Evolutionary conservation across 768 basidiomycete species (phyloP).

Genomic region (Collybia sordida): DNA sequence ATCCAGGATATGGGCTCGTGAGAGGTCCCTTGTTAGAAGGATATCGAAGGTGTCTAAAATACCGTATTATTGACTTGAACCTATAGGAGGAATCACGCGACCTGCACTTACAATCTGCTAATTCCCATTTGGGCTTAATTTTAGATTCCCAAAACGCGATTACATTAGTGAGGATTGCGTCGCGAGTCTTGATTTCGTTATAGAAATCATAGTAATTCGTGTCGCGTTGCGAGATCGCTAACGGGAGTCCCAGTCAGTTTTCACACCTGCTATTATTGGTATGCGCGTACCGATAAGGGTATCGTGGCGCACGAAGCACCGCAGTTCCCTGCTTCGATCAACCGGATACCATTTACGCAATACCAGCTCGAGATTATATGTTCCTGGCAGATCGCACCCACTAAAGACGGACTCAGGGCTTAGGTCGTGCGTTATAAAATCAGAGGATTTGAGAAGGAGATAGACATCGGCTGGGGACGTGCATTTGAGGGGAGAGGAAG

Average conservation of each 20-base stretch:
- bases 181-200: constrained; percentile 56
- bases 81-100: background rate
- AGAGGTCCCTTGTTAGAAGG: constrained; percentile 78
- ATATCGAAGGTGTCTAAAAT: constrained; percentile 80
- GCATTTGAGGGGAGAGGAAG: constrained; percentile 84
- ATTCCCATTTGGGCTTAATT: constrained; percentile 59
- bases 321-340: constrained; percentile 79
- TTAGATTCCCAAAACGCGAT: constrained; percentile 65
- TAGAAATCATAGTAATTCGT: constrained; percentile 87
- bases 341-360: constrained; percentile 89
- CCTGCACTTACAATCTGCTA: constrained; percentile 61
- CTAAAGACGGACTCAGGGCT: constrained; percentile 61
- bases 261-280: background rate
- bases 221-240: constrained; percentile 88
- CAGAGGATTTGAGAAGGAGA: constrained; percentile 88
- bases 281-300: constrained; percentile 64
- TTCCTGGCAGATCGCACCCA: constrained; percentile 40
- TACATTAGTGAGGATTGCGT: constrained; percentile 52
- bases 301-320: constrained; percentile 85
- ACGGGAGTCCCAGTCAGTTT: background rate
- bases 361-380: constrained; percentile 78
- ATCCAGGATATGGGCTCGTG: constrained; percentile 80
- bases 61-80: background rate
- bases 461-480: constrained; percentile 89
- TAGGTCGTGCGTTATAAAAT: constrained; percentile 84